Evolutionary conservation across 257 asterid species (phyloP), one percentile per base, ranked within the genome.

Genomic region (Rhazya stricta): DNA sequence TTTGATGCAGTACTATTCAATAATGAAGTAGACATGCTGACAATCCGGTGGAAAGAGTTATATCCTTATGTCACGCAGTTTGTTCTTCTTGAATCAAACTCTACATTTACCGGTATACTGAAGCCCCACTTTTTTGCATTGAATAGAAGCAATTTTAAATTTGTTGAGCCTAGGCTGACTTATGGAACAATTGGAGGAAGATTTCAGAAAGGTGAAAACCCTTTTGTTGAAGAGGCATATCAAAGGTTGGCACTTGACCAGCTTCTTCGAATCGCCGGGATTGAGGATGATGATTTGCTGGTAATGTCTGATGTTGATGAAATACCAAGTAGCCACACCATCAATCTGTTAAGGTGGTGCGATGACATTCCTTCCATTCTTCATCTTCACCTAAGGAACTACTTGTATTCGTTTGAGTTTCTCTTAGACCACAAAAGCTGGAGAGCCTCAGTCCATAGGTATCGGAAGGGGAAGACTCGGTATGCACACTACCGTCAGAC

Each of bases 231-330:
- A 72, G 98, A 93, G 75, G 98, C 97, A 0, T 88, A 87, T 78
- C 97, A 93, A 63, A 89, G 98, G 54, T 81, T 91, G 53, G 89
- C 97, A 1, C 82, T 93, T 42, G 98, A 93, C 62, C 83, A 83
- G 81, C 91, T 93, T 63, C 88, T 93, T 23, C 86, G 81, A 74
- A 82, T 86, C 77, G 96, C 98, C 0, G 98, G 97, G 5, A 89
- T 91, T 84, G 90, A 88, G 51, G 96, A 93, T 74, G 98, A 93
- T 43, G 98, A 93, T 83, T 74, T 93, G 73, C 77, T 93, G 71
- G 87, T 93, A 37, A 93, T 93, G 98, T 93, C 98, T 3, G 98
- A 93, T 63, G 98, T 93, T 45, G 98, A 93, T 67, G 98, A 93
- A 82, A 91, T 93, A 25, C 98, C 96, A 0, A 93, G 94, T 56